These are phyloP conservation scores for Globisporangium echinulatum DNA, from an alignment of 352 stramenopile genomes.

Conservation along the genomic window DNA sequence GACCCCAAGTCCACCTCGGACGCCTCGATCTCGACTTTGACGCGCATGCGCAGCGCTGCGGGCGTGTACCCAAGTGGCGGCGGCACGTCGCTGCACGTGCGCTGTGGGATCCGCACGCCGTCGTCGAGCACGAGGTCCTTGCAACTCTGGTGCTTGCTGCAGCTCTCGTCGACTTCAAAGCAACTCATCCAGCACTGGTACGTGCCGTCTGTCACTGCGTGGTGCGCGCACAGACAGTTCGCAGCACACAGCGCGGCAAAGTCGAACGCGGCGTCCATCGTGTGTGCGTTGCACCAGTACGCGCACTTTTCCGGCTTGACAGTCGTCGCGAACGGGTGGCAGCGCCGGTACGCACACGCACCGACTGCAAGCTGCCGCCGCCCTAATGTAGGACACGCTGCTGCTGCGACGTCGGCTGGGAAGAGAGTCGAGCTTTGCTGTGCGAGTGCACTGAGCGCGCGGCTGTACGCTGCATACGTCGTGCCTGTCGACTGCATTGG, in stretches of 20 bases:
- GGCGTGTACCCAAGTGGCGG: background rate
- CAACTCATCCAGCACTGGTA: slow-evolving; percentile 36
- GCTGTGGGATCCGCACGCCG: background rate
- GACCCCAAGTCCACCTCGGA: background rate
- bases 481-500: slow-evolving; percentile 22
- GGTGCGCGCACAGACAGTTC: slow-evolving; percentile 24
- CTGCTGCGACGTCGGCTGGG: slow-evolving; percentile 17
- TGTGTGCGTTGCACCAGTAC: slow-evolving; percentile 31
- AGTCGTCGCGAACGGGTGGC: slow-evolving; percentile 17
- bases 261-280: slow-evolving; percentile 8
- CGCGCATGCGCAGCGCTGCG: background rate
- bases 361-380: slow-evolving; percentile 16
- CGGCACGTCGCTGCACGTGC: background rate
- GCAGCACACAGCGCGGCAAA: slow-evolving; percentile 18
- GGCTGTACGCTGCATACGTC: slow-evolving; percentile 23
- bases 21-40: background rate
- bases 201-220: slow-evolving; percentile 18
- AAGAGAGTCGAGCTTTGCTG: slow-evolving; percentile 4
- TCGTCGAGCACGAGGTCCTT: background rate
- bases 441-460: slow-evolving; percentile 6
- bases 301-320: slow-evolving; percentile 21
- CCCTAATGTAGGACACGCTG: slow-evolving; percentile 14
- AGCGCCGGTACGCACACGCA: slow-evolving; percentile 23
- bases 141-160: slow-evolving; percentile 6
- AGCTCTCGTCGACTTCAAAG: slow-evolving; percentile 16